These are phyloP conservation scores for Logfia minima DNA, from an alignment of 129 eudicot genomes.

Conservation along the genomic window DNA sequence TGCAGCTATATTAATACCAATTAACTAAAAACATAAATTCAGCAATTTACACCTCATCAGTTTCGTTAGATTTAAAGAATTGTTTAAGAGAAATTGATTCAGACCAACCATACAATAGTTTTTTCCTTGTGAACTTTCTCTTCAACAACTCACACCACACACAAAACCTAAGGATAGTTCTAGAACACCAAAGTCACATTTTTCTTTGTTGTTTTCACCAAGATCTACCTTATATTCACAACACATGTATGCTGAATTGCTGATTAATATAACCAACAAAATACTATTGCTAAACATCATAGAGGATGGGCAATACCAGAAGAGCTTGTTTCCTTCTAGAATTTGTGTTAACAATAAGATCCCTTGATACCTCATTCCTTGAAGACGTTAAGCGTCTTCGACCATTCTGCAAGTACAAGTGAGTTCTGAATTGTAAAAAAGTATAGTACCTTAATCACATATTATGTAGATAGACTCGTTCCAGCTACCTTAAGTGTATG, in stretches of 20 bases:
- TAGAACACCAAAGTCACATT: slow-evolving; percentile 9
- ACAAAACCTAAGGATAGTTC: slow-evolving; percentile 8
- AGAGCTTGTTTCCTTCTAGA: slow-evolving; percentile 91
- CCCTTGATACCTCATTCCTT: slow-evolving; percentile 96
- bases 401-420: slow-evolving; percentile 76
- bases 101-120: slow-evolving; percentile 12
- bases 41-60: slow-evolving; percentile 16
- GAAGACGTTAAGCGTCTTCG: slow-evolving; percentile 87
- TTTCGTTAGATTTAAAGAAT: slow-evolving; percentile 14
- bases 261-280: slow-evolving; percentile 19
- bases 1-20: slow-evolving; percentile 4
- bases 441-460: slow-evolving; percentile 14
- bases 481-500: slow-evolving; percentile 16
- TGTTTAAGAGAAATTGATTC: slow-evolving; percentile 15
- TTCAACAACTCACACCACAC: slow-evolving; percentile 20
- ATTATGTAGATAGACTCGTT: slow-evolving; percentile 17
- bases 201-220: slow-evolving; percentile 11
- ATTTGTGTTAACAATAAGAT: slow-evolving; percentile 79
- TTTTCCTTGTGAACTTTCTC: slow-evolving; percentile 13
- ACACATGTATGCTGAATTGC: background rate
- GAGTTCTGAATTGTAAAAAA: background rate
- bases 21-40: slow-evolving; percentile 7
- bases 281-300: background rate
- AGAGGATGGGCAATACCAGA: slow-evolving; percentile 50
- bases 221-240: slow-evolving; percentile 13